Conservation (phyloP, 2,329 filamentous ascomycete genomes). For the Blastomyces emzantsi region DNA sequence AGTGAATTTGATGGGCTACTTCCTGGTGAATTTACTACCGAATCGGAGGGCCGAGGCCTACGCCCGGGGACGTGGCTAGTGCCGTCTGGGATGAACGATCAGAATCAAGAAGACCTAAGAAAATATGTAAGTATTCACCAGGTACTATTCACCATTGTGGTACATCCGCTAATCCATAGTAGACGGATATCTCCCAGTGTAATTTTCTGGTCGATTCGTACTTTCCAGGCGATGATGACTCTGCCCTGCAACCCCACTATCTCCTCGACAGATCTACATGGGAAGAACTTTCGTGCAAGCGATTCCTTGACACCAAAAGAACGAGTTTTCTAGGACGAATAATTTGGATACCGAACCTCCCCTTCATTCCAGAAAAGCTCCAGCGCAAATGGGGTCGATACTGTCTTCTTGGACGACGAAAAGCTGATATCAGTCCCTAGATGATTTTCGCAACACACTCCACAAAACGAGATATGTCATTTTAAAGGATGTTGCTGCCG, state of each 20-base stretch:
- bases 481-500: neutral
- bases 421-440: slow-evolving; percentile 3
- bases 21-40: slow-evolving; percentile 81
- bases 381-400: slow-evolving; percentile 78
- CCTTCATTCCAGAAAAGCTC: slow-evolving; percentile 58
- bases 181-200: slow-evolving; percentile 63
- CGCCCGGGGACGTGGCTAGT: slow-evolving; percentile 78
- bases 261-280: slow-evolving; percentile 63
- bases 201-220: slow-evolving; percentile 81
- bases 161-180: slow-evolving; percentile 15
- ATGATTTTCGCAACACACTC: neutral
- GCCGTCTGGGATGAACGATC: slow-evolving; percentile 81
- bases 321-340: slow-evolving; percentile 67
- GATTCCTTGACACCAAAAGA: slow-evolving; percentile 69
- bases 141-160: neutral
- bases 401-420: slow-evolving; percentile 63
- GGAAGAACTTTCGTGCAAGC: slow-evolving; percentile 65
- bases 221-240: slow-evolving; percentile 52
- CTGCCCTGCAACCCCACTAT: slow-evolving; percentile 71
- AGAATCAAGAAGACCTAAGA: slow-evolving; percentile 72
- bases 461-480: neutral
- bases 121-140: slow-evolving; percentile 60
- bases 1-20: slow-evolving; percentile 84
- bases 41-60: slow-evolving; percentile 57
- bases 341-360: slow-evolving; percentile 69